Evolutionary conservation across 1,284 basidiomycete genomes (phyloP).

Genomic region (Vanrija sp.): DNA sequence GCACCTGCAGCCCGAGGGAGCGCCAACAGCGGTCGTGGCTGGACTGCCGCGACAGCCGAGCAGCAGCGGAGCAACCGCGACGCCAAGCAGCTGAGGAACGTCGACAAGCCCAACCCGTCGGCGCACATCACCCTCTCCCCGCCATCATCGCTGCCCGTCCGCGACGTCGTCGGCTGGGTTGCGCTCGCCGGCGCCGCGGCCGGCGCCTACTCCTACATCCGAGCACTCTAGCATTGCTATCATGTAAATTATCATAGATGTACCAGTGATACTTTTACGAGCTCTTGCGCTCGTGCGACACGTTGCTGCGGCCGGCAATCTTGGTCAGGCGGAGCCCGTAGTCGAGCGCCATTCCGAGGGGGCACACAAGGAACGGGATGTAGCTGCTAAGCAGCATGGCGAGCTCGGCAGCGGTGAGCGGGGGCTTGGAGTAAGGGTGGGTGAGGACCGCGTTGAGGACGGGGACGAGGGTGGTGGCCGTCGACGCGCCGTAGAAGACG

Average conservation of each 20-base stretch:
- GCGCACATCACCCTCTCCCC: too few relatives aligned
- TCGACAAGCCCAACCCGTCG: too few relatives aligned
- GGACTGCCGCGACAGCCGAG: too few relatives aligned
- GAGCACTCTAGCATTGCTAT: too few relatives aligned
- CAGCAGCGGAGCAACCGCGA: too few relatives aligned
- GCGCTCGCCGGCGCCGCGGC: too few relatives aligned
- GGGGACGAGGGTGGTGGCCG: constrained; percentile 69
- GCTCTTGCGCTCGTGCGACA: neutral
- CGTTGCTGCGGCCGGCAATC: constrained; percentile 15
- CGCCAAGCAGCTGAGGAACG: too few relatives aligned
- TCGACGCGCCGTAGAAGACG: constrained; percentile 69
- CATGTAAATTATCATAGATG: neutral
- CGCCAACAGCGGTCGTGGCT: too few relatives aligned
- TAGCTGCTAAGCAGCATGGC: constrained; percentile 67
- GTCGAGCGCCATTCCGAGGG: constrained; percentile 66
- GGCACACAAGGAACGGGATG: constrained; percentile 68
- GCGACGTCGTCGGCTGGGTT: too few relatives aligned
- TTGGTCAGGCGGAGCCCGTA: constrained; percentile 51
- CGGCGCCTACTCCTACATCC: too few relatives aligned
- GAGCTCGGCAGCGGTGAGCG: constrained; percentile 32
- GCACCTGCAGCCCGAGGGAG: neutral
- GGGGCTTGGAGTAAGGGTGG: constrained; percentile 33
- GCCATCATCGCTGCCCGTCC: too few relatives aligned
- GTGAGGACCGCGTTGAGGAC: constrained; percentile 61
- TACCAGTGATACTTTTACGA: neutral